phyloP scores from a whole-genome alignment of 305 asterid species.

The Vinca major region DNA sequence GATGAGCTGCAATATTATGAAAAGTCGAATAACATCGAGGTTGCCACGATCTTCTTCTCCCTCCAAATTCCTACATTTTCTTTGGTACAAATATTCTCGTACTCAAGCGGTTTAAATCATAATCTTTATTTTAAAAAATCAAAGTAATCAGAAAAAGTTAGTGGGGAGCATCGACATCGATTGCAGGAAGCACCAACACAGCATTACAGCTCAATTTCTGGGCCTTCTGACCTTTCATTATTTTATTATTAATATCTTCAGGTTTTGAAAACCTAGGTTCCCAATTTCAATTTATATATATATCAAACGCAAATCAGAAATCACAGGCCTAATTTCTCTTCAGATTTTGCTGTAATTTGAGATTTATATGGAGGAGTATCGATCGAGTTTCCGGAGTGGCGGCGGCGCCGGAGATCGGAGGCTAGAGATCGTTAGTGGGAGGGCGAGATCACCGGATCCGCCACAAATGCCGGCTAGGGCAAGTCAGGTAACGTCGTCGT shows the following conservation, averaged over 20 bases:
- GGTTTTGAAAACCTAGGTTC: slow-evolving; percentile 2
- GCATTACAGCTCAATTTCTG: slow-evolving; percentile 28
- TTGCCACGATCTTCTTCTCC: slow-evolving; percentile 22
- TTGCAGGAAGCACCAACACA: slow-evolving; percentile 13
- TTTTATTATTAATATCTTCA: neutral
- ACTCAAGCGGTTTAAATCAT: too few relatives aligned
- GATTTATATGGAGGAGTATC: slow-evolving; percentile 21
- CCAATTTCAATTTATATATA: too few relatives aligned
- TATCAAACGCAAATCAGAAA: too few relatives aligned
- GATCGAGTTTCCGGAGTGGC: slow-evolving; percentile 20
- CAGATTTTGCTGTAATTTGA: neutral
- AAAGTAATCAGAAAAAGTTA: neutral
- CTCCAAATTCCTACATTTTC: neutral
- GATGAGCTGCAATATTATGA: neutral
- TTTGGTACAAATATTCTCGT: neutral
- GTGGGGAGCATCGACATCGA: slow-evolving; percentile 17
- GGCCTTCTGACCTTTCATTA: slow-evolving; percentile 13
- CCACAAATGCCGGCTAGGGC: slow-evolving; percentile 14
- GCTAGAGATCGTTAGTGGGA: slow-evolving; percentile 25
- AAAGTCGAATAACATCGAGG: slow-evolving; percentile 27
- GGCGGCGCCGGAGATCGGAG: slow-evolving; percentile 22
- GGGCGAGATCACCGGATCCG: slow-evolving; percentile 21
- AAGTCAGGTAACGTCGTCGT: slow-evolving; percentile 14
- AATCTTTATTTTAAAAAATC: neutral
- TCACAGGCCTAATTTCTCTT: neutral